phyloP scores from a whole-genome alignment of 2,329 filamentous ascomycete genomes.

The Aspergillus persii region DNA sequence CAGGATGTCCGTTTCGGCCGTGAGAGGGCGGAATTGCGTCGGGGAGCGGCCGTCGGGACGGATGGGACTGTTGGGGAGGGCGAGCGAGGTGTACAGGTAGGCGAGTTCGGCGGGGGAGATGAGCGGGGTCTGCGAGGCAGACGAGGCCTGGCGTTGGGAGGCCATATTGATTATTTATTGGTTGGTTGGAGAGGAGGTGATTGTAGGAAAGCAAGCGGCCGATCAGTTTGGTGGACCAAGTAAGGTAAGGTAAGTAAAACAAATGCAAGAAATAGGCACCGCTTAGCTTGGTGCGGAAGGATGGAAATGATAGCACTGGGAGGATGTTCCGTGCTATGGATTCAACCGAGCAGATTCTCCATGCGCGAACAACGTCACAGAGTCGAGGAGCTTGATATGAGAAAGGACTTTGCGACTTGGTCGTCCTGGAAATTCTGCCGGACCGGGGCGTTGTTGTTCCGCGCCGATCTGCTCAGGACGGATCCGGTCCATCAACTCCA shows the following conservation, averaged over 20 bases:
- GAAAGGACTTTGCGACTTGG: slow-evolving; percentile 13
- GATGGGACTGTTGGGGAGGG: slow-evolving; percentile 69
- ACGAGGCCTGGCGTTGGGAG: slow-evolving; percentile 59
- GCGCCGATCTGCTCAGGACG: not conserved
- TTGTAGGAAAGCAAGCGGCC: no score
- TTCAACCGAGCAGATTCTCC: slow-evolving; percentile 3
- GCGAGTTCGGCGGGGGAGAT: slow-evolving; percentile 95
- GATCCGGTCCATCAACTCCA: not conserved
- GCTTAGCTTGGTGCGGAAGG: not conserved
- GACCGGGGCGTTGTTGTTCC: slow-evolving; percentile 30
- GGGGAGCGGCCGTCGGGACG: slow-evolving; percentile 81
- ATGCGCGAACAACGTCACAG: not conserved
- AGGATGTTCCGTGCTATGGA: not conserved
- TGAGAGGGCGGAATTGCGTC: slow-evolving; percentile 84
- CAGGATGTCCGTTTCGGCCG: slow-evolving; percentile 85
- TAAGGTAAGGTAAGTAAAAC: no score
- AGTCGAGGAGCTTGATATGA: slow-evolving; percentile 5
- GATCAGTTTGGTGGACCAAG: no score
- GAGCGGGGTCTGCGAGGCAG: slow-evolving; percentile 52
- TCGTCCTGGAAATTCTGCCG: slow-evolving; percentile 29
- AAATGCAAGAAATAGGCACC: not conserved
- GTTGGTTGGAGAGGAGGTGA: not conserved
- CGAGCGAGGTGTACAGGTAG: slow-evolving; percentile 86
- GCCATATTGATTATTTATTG: slow-evolving; percentile 51
- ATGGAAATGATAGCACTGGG: not conserved